These are phyloP conservation scores for Firmiana major DNA, from an alignment of 345 rosid species.

Conservation along the genomic window DNA sequence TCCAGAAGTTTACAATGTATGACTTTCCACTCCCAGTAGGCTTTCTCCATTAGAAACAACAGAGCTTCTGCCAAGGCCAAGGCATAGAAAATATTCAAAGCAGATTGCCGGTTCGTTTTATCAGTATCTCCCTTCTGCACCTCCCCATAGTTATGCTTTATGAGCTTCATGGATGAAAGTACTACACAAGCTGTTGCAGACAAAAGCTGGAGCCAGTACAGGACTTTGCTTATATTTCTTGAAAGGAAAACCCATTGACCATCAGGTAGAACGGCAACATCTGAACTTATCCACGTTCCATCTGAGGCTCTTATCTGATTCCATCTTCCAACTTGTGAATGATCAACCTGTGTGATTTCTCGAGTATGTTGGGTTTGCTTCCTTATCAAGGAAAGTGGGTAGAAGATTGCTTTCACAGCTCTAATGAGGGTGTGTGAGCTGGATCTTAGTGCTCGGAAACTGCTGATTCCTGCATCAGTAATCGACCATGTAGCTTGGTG, in stretches of 20 bases:
- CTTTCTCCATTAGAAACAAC: slow-evolving; percentile 72
- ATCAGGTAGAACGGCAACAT: slow-evolving; percentile 67
- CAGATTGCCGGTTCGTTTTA: slow-evolving; percentile 59
- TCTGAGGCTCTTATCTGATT: slow-evolving; percentile 28
- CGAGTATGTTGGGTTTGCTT: slow-evolving; percentile 24
- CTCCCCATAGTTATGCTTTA: slow-evolving; percentile 71
- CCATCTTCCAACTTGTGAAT: slow-evolving; percentile 14
- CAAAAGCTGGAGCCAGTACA: slow-evolving; percentile 88
- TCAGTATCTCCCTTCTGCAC: slow-evolving; percentile 61
- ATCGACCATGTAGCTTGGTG: slow-evolving; percentile 87
- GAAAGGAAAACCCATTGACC: slow-evolving; percentile 67
- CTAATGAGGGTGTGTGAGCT: slow-evolving; percentile 36
- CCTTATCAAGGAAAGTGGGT: slow-evolving; percentile 21
- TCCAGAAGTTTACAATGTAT: slow-evolving; percentile 56
- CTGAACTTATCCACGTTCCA: slow-evolving; percentile 59
- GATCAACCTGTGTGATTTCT: slow-evolving; percentile 8
- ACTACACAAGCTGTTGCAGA: slow-evolving; percentile 73
- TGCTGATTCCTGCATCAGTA: slow-evolving; percentile 57
- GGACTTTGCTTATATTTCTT: slow-evolving; percentile 61
- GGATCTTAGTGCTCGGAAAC: slow-evolving; percentile 60
- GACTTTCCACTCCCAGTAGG: slow-evolving; percentile 78
- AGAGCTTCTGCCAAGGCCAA: slow-evolving; percentile 82
- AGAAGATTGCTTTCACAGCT: slow-evolving; percentile 23
- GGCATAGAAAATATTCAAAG: slow-evolving; percentile 72
- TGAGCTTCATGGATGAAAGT: slow-evolving; percentile 69